Evolutionary conservation across 176 grass and related monocot species (phyloP).

Genomic region (barley (Hordeum vulgare)): DNA sequence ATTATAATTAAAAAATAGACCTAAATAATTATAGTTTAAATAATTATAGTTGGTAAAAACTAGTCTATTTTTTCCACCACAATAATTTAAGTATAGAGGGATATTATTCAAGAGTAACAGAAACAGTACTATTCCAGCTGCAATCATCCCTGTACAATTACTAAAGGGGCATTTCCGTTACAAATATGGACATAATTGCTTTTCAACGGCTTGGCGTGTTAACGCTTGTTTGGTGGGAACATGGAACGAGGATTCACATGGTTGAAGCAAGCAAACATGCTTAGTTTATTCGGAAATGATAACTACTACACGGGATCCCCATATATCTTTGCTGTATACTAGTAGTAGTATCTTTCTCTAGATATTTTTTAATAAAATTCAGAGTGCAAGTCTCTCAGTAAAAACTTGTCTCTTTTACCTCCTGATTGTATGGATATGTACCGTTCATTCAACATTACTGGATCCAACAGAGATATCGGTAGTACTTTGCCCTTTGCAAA

Average conservation of each 20-base stretch:
- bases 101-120: not conserved
- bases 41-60: no score
- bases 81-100: no score
- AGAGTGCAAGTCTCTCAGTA: not conserved
- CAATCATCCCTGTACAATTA: not conserved
- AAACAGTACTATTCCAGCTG: not conserved
- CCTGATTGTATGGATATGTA: not conserved
- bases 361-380: not conserved
- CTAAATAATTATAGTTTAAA: no score
- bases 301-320: not conserved
- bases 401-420: not conserved
- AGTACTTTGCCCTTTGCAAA: not conserved
- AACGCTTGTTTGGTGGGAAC: not conserved
- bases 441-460: not conserved
- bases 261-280: not conserved
- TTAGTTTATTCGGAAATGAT: not conserved
- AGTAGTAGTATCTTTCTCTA: not conserved
- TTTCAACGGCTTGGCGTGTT: slow-evolving; percentile 3
- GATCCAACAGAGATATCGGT: not conserved
- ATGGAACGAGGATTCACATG: not conserved
- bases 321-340: not conserved
- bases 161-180: not conserved
- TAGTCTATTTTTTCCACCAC: no score
- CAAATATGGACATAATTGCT: not conserved
- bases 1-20: no score